Percentiles rank a stretch among this genome's conserved stretches.
Conservation (phyloP, 176 grass and related monocot genomes). For the Ampelocalamus luodianensis region DNA sequence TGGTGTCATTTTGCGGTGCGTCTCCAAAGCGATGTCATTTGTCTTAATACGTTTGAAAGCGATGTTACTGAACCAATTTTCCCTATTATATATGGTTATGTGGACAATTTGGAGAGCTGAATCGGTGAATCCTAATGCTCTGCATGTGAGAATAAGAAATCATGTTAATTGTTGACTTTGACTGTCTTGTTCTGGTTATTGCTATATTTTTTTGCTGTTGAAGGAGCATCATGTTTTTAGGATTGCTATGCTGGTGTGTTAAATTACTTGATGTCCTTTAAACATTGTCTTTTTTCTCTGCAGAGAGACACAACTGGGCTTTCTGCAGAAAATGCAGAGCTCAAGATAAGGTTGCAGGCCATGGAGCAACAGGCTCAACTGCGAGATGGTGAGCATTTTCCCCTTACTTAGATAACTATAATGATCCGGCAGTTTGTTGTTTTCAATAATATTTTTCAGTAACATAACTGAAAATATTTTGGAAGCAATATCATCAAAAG, state of each 20-base stretch:
- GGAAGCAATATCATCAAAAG: conserved; percentile 3
- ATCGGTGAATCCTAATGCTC: conserved; percentile 33
- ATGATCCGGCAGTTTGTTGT: conserved; percentile 9
- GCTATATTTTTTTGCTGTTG: conserved; percentile 19
- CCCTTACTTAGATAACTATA: conserved; percentile 35
- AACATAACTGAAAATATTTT: conserved; percentile 24
- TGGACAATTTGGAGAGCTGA: conserved; percentile 40
- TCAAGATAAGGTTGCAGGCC: conserved; percentile 95
- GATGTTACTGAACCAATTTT: too few relatives aligned
- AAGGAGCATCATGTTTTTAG: conserved; percentile 25
- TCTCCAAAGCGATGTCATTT: too few relatives aligned
- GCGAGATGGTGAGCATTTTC: conserved; percentile 69
- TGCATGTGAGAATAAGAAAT: conserved; percentile 33
- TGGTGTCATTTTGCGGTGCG: too few relatives aligned
- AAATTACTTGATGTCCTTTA: conserved; percentile 41
- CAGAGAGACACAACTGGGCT: conserved; percentile 98
- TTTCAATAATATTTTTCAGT: conserved; percentile 18
- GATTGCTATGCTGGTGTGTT: conserved; percentile 25
- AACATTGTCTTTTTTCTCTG: conserved; percentile 34
- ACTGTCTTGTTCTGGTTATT: conserved; percentile 33
- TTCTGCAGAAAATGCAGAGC: conserved; percentile 94
- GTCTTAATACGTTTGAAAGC: too few relatives aligned
- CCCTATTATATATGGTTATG: not conserved
- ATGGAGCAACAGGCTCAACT: conserved; percentile 98
- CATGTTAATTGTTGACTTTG: conserved; percentile 26